Evolutionary conservation across 2,329 filamentous ascomycete species (phyloP).

Genomic region (Tolypocladium guangdongense): DNA sequence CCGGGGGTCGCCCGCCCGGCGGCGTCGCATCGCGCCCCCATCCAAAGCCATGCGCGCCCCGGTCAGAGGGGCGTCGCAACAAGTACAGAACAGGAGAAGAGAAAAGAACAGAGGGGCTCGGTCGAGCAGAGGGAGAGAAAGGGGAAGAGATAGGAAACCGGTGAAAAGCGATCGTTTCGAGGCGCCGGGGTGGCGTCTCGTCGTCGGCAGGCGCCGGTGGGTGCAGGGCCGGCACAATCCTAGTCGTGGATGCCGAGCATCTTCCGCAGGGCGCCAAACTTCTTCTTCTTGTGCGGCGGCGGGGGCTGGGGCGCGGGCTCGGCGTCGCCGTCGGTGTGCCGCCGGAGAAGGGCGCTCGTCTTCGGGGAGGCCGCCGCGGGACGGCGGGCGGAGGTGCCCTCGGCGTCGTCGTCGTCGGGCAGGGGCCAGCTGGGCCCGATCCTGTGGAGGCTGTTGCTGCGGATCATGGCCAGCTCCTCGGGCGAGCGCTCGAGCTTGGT

Average conservation of each 20-base stretch:
- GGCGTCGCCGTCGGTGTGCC: slow-evolving; percentile 15
- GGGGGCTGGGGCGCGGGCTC: slow-evolving; percentile 3
- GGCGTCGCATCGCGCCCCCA: background rate
- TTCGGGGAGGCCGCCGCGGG: slow-evolving; percentile 7
- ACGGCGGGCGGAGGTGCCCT: slow-evolving; percentile 21
- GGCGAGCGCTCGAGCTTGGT: slow-evolving; percentile 48
- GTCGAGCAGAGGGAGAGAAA: background rate
- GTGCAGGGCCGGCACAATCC: slow-evolving; percentile 4
- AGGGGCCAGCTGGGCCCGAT: slow-evolving; percentile 23
- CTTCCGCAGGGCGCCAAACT: slow-evolving; percentile 53
- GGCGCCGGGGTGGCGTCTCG: background rate
- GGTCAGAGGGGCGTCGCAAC: background rate
- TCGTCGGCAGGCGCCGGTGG: background rate
- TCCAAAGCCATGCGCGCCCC: background rate
- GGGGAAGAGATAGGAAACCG: no score
- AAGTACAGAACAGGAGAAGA: background rate
- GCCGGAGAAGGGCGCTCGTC: slow-evolving; percentile 21
- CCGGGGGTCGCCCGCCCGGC: background rate
- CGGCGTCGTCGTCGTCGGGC: slow-evolving; percentile 17
- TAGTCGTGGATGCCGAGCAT: slow-evolving; percentile 48
- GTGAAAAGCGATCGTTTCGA: background rate
- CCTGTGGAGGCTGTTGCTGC: slow-evolving; percentile 21
- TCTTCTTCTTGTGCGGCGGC: slow-evolving; percentile 44
- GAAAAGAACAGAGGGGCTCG: background rate
- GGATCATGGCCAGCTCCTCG: slow-evolving; percentile 39